Percentiles rank a stretch among this genome's conserved stretches.
Conservation (phyloP, 2,329 filamentous ascomycete species). For the Aspergillus niger region DNA sequence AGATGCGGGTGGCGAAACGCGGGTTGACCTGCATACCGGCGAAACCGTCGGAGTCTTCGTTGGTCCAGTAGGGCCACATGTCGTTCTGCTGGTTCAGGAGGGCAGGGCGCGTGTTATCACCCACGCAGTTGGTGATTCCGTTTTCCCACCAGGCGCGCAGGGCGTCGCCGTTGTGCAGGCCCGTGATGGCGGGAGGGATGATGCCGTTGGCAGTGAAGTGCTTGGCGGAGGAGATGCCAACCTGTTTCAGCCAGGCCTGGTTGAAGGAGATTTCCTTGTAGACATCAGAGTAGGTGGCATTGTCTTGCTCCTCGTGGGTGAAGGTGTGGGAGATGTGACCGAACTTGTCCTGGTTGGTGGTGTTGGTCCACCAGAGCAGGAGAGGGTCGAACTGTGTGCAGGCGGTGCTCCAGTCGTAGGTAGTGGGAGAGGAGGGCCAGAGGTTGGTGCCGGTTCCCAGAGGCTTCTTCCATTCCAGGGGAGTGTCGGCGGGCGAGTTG, state of each 20-base stretch:
- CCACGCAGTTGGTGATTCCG: constrained; percentile 62
- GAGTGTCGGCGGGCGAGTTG: constrained; percentile 47
- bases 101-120: constrained; percentile 62
- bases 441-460: constrained; percentile 53
- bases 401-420: constrained; percentile 52
- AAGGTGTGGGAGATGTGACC: constrained; percentile 65
- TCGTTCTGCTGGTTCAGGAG: constrained; percentile 56
- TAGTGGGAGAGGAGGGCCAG: constrained; percentile 50
- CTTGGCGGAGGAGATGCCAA: constrained; percentile 50
- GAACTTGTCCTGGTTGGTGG: constrained; percentile 55
- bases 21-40: constrained; percentile 60
- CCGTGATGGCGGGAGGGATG: constrained; percentile 65
- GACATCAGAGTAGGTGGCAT: constrained; percentile 61
- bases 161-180: constrained; percentile 65
- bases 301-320: constrained; percentile 60
- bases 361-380: constrained; percentile 56
- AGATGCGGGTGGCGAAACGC: constrained; percentile 64
- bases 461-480: constrained; percentile 54
- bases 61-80: constrained; percentile 60
- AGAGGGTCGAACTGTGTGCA: constrained; percentile 56
- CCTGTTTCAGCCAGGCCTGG: constrained; percentile 59
- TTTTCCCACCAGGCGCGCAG: constrained; percentile 61
- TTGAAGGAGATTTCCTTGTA: constrained; percentile 63
- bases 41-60: constrained; percentile 54
- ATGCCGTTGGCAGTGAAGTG: constrained; percentile 58